A percentile compares a stretch with the other conserved stretches of the same genome.
These are phyloP conservation scores for Thyridium curvatum DNA, from an alignment of 2,329 filamentous ascomycete genomes.

Conservation along the genomic window DNA sequence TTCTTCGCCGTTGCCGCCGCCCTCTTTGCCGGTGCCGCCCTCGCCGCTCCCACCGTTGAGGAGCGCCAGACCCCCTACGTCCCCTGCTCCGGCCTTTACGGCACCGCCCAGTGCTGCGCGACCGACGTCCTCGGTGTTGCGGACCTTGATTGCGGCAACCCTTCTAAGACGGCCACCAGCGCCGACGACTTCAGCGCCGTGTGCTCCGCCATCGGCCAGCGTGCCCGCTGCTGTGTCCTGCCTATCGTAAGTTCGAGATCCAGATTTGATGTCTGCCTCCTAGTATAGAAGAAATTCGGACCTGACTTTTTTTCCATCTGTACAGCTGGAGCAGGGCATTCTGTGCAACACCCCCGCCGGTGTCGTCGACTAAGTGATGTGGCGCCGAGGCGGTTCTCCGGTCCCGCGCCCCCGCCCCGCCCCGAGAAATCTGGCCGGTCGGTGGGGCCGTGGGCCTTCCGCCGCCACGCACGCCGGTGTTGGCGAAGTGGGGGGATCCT, in stretches of 20 bases:
- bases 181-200: slow-evolving; percentile 21
- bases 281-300: slow-evolving; percentile 2
- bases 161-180: slow-evolving; percentile 10
- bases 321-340: slow-evolving; percentile 22
- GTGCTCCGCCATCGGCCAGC: slow-evolving; percentile 43
- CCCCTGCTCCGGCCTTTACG: slow-evolving; percentile 36
- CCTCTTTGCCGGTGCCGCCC: slow-evolving; percentile 16
- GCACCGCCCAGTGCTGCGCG: slow-evolving; percentile 50
- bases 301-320: neutral
- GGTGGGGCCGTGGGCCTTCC: too few relatives aligned
- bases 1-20: slow-evolving; percentile 18
- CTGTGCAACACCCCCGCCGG: slow-evolving; percentile 24
- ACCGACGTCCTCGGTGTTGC: slow-evolving; percentile 54
- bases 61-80: slow-evolving; percentile 28
- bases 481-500: too few relatives aligned
- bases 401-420: too few relatives aligned
- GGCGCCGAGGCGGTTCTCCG: too few relatives aligned
- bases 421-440: too few relatives aligned
- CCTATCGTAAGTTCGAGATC: slow-evolving; percentile 30
- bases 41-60: slow-evolving; percentile 18
- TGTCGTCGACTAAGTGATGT: slow-evolving; percentile 11
- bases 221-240: slow-evolving; percentile 50
- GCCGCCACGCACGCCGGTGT: too few relatives aligned
- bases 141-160: slow-evolving; percentile 48
- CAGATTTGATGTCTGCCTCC: neutral